Conservation (phyloP, 495 filamentous ascomycete genomes). For the Hypoxylon subgilvum region DNA sequence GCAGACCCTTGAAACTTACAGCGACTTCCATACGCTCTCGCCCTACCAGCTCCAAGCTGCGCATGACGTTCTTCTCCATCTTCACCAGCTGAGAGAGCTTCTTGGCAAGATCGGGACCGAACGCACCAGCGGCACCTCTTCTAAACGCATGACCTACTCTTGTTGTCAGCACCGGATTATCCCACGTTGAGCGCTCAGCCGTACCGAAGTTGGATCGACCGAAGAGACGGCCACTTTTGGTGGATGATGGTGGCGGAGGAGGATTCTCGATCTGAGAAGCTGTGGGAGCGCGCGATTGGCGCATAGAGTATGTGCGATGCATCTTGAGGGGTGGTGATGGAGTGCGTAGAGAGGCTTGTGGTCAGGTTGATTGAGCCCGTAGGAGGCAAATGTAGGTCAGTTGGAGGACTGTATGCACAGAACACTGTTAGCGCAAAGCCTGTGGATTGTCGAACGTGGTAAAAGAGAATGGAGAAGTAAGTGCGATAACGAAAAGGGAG, state of each 20-base stretch:
- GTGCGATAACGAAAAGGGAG: too few relatives aligned
- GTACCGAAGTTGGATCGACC: constrained; percentile 84
- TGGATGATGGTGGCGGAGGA: constrained; percentile 86
- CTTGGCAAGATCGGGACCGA: constrained; percentile 94
- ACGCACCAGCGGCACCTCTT: constrained; percentile 87
- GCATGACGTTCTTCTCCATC: constrained; percentile 99
- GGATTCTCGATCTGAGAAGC: constrained; percentile 73
- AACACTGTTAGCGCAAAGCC: too few relatives aligned
- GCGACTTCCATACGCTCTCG: constrained; percentile 98
- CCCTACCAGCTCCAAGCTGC: constrained; percentile 92
- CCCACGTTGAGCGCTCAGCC: too few relatives aligned
- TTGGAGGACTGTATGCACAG: too few relatives aligned
- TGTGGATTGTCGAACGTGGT: too few relatives aligned
- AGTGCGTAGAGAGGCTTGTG: too few relatives aligned
- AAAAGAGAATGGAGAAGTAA: too few relatives aligned
- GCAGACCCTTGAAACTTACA: constrained; percentile 61
- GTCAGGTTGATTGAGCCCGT: too few relatives aligned
- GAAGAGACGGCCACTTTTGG: constrained; percentile 87
- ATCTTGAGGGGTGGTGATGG: constrained; percentile 58
- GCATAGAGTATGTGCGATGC: constrained; percentile 99
- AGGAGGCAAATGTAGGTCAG: too few relatives aligned
- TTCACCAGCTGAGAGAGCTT: constrained; percentile 98
- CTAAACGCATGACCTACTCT: constrained; percentile 87
- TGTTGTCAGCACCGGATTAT: too few relatives aligned
- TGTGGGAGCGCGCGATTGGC: constrained; percentile 91